Percentiles rank a stretch among this genome's conserved stretches.
phyloP scores from a whole-genome alignment of 148 eudicot species.

The Rhododendron vialii region DNA sequence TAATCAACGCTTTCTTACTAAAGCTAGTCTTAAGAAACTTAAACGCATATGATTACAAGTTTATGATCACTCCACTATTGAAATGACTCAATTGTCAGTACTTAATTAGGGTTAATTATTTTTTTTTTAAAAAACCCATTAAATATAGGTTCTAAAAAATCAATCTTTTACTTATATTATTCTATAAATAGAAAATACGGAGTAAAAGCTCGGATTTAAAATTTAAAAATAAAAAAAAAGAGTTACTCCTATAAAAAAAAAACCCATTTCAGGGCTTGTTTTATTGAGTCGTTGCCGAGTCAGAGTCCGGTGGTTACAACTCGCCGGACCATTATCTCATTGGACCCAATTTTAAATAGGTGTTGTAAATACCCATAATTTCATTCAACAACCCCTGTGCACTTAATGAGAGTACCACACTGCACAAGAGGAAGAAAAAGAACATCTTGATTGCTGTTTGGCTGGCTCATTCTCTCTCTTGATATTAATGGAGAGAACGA shows the following conservation, averaged over 20 bases:
- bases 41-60: not conserved
- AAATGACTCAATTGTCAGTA: not conserved
- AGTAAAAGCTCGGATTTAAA: not conserved
- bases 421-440: not conserved
- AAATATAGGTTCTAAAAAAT: not conserved
- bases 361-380: conserved; percentile 9
- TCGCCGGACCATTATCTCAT: not conserved
- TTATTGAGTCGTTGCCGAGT: not conserved
- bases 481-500: not conserved
- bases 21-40: not conserved
- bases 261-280: not conserved
- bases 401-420: not conserved
- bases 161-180: not conserved
- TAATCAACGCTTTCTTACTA: not conserved
- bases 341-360: conserved; percentile 1
- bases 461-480: not conserved
- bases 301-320: not conserved
- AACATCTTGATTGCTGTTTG: not conserved
- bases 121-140: not conserved
- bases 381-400: conserved; percentile 10
- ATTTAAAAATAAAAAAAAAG: too few species aligned
- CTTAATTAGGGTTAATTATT: not conserved
- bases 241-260: not conserved
- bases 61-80: not conserved
- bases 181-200: too few species aligned